Evolutionary conservation across 768 basidiomycete genomes (phyloP).

Genomic region (Boletus reticulatus): DNA sequence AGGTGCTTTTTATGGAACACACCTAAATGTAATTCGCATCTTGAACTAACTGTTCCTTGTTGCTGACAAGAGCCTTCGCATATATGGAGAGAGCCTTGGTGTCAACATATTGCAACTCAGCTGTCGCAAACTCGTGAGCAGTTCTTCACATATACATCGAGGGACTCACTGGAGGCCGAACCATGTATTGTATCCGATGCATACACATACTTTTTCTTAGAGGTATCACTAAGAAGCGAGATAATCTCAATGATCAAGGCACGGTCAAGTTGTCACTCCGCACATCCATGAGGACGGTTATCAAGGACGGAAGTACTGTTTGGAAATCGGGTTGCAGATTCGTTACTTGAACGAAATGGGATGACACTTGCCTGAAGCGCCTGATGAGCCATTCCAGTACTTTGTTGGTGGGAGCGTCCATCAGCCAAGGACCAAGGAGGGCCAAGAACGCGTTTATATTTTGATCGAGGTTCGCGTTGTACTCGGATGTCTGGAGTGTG

Average conservation of each 20-base stretch:
- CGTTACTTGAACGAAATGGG: neutral
- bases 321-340: conserved; percentile 59
- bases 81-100: conserved; percentile 63
- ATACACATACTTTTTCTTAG: conserved; percentile 54
- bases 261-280: conserved; percentile 29
- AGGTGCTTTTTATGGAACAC: conserved; percentile 63
- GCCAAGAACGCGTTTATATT: conserved; percentile 61
- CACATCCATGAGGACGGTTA: conserved; percentile 49
- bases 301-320: conserved; percentile 66
- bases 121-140: conserved; percentile 30
- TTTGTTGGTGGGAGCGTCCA: conserved; percentile 78
- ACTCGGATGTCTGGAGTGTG: conserved; percentile 65
- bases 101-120: conserved; percentile 64
- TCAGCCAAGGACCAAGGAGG: conserved; percentile 75
- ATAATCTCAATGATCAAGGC: conserved; percentile 54
- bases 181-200: conserved; percentile 78
- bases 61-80: conserved; percentile 46
- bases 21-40: conserved; percentile 57
- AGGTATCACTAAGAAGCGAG: conserved; percentile 40
- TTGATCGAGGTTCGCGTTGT: conserved; percentile 60
- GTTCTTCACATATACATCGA: neutral
- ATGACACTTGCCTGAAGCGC: conserved; percentile 71
- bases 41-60: conserved; percentile 54
- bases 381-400: conserved; percentile 94
- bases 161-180: conserved; percentile 47